Conservation (phyloP, 441 rosid species). For the Syzygium syzygioides region DNA sequence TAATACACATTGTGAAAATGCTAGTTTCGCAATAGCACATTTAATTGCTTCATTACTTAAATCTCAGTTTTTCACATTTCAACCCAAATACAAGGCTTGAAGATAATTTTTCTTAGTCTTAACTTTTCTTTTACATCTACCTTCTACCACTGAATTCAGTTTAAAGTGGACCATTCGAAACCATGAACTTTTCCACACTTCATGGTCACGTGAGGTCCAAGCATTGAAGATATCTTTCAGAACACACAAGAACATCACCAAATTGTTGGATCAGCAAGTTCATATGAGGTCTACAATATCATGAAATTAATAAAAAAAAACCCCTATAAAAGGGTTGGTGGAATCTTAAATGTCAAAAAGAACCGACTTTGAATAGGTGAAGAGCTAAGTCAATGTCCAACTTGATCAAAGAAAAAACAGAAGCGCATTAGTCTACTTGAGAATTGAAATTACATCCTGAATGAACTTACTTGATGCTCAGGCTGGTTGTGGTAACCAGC, state of each 20-base stretch:
- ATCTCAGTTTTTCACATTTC: neutral
- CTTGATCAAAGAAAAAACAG: neutral
- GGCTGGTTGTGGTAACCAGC: constrained; percentile 87
- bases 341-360: neutral
- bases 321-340: neutral
- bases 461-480: constrained; percentile 67
- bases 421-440: neutral
- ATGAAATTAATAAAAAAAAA: neutral
- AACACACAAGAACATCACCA: neutral
- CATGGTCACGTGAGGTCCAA: neutral
- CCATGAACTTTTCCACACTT: neutral
- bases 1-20: neutral
- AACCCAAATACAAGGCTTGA: neutral
- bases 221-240: neutral
- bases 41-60: neutral
- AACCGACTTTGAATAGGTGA: neutral
- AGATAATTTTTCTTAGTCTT: neutral
- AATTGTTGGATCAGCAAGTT: neutral
- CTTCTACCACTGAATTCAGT: neutral
- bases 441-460: neutral
- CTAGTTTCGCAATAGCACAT: neutral
- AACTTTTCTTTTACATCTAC: neutral
- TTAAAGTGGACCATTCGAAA: neutral
- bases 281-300: neutral
- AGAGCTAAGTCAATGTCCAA: neutral